Evolutionary conservation across 305 asterid genomes (phyloP).

Genomic region (Fraxinus paxiana): DNA sequence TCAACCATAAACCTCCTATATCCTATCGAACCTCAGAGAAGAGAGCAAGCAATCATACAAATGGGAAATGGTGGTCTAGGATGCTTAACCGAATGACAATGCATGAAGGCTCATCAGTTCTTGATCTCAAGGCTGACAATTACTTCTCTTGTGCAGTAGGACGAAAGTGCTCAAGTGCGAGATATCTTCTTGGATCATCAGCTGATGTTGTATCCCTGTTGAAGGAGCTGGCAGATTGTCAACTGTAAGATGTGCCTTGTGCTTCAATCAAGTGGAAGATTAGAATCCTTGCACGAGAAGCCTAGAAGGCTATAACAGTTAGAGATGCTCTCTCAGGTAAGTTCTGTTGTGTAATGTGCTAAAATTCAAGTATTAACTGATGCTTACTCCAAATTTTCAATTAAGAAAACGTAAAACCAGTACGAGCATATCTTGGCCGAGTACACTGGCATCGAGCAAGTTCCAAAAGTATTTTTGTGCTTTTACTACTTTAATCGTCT

Average conservation of each 20-base stretch:
- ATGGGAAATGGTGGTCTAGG: slow-evolving; percentile 54
- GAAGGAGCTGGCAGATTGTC: slow-evolving; percentile 48
- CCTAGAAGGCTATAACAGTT: neutral
- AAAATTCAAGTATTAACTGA: neutral
- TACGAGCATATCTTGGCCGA: neutral
- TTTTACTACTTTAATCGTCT: neutral
- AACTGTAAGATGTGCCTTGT: neutral
- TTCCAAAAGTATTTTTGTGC: neutral
- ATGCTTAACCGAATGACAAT: slow-evolving; percentile 53
- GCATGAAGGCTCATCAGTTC: slow-evolving; percentile 79
- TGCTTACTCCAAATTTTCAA: neutral
- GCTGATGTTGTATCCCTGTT: slow-evolving; percentile 65
- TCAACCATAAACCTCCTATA: slow-evolving; percentile 35
- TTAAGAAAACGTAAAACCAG: neutral
- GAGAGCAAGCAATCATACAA: slow-evolving; percentile 38
- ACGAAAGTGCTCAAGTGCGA: slow-evolving; percentile 58
- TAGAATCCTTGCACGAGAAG: neutral
- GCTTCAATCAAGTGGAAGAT: neutral
- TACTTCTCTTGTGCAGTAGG: slow-evolving; percentile 93
- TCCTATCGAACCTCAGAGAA: slow-evolving; percentile 37
- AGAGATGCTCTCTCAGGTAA: neutral
- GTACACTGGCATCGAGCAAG: neutral
- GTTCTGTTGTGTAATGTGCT: neutral
- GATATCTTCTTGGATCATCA: slow-evolving; percentile 71
- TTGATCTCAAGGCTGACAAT: slow-evolving; percentile 71